phyloP scores from a whole-genome alignment of 257 asterid species.

The Paraleonurus japonicus region DNA sequence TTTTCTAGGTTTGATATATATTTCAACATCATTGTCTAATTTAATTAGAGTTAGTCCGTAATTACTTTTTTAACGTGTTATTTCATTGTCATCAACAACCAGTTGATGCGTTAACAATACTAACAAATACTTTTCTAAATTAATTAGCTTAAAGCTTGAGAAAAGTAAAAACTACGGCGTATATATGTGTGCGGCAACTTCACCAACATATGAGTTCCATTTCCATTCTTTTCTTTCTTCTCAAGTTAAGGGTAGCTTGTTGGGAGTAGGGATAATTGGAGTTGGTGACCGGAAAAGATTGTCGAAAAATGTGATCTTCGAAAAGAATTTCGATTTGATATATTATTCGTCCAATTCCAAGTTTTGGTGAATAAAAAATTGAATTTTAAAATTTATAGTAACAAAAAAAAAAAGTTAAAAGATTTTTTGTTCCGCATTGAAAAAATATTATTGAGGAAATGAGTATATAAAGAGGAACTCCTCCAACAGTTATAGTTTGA shows the following conservation, averaged over 20 bases:
- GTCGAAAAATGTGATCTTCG: no score
- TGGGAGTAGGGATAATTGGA: no score
- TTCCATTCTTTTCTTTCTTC: background rate
- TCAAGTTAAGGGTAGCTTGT: background rate
- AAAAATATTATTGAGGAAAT: no score
- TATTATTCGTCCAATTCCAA: no score
- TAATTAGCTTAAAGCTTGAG: background rate
- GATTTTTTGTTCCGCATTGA: no score
- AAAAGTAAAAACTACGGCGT: background rate
- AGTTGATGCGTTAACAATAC: background rate
- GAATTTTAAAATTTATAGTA: no score
- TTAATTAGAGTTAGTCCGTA: background rate
- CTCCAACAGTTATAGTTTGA: no score
- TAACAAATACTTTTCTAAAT: background rate
- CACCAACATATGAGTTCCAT: background rate
- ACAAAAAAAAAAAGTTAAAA: no score
- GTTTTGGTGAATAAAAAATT: no score
- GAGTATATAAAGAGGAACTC: no score
- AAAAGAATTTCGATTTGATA: no score
- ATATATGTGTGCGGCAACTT: background rate
- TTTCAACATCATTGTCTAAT: background rate
- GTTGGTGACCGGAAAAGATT: no score
- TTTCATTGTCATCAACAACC: background rate
- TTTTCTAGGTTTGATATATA: background rate
- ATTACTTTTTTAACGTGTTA: background rate